phyloP scores from a whole-genome alignment of 805 yeast genomes.

The Hanseniaspora lachancei region DNA sequence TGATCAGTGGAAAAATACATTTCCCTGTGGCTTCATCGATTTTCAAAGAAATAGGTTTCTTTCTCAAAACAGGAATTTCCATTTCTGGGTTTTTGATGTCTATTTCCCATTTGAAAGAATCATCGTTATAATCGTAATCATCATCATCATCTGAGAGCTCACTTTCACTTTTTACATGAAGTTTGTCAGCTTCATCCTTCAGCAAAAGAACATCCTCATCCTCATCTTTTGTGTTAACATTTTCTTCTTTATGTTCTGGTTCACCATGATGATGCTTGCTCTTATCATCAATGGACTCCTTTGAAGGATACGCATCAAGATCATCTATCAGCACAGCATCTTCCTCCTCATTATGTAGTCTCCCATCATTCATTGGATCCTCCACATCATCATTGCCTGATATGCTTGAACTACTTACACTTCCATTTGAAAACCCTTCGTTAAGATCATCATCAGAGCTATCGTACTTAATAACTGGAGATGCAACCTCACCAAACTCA shows the following conservation, averaged over 20 bases:
- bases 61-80: constrained; percentile 21
- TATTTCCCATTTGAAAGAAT: not conserved
- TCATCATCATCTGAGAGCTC: constrained; percentile 18
- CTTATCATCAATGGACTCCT: constrained; percentile 15
- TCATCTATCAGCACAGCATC: constrained; percentile 10
- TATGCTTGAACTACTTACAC: constrained; percentile 17
- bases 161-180: constrained; percentile 36
- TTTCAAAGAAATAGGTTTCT: not conserved
- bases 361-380: constrained; percentile 12
- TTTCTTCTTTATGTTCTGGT: not conserved
- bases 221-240: constrained; percentile 16
- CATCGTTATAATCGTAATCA: constrained; percentile 14
- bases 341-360: constrained; percentile 11
- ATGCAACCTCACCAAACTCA: constrained; percentile 5
- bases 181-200: constrained; percentile 20
- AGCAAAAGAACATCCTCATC: constrained; percentile 17
- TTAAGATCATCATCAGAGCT: constrained; percentile 31
- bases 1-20: constrained; percentile 28
- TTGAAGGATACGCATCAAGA: constrained; percentile 15
- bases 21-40: constrained; percentile 20
- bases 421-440: constrained; percentile 20
- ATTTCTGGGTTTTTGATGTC: constrained; percentile 16
- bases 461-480: constrained; percentile 19
- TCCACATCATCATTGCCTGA: not conserved
- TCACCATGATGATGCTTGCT: constrained; percentile 16